phyloP scores from a whole-genome alignment of 148 eudicot species.

The Arbutus unedo region DNA sequence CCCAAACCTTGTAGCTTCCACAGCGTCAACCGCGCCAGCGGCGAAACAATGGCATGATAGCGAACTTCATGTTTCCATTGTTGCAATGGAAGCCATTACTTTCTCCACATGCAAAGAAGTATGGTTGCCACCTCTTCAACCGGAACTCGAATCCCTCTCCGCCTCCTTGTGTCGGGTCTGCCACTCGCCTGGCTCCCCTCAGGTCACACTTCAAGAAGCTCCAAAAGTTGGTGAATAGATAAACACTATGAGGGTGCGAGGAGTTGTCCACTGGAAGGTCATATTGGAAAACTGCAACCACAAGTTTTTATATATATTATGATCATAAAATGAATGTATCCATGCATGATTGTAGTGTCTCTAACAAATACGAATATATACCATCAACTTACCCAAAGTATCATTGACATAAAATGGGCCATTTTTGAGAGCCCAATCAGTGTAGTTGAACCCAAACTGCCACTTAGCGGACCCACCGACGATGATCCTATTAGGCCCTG shows the following conservation, averaged over 20 bases:
- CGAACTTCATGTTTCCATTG: slow-evolving; percentile 61
- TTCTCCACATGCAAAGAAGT: slow-evolving; percentile 74
- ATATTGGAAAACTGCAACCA: slow-evolving; percentile 62
- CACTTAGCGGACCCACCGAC: slow-evolving; percentile 45
- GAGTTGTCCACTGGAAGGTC: slow-evolving; percentile 43
- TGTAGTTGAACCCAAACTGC: slow-evolving; percentile 47
- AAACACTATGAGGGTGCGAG: slow-evolving; percentile 58
- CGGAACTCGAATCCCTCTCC: slow-evolving; percentile 60
- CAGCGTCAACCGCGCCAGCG: not conserved
- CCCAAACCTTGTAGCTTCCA: not conserved
- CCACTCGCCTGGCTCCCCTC: slow-evolving; percentile 41
- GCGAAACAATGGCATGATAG: slow-evolving; percentile 48
- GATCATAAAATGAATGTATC: not conserved
- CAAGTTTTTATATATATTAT: too few relatives aligned
- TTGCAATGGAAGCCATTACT: slow-evolving; percentile 63
- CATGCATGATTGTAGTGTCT: too few relatives aligned
- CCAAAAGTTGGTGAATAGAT: slow-evolving; percentile 49
- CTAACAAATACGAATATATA: not conserved
- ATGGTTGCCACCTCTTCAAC: slow-evolving; percentile 53
- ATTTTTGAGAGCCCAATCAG: slow-evolving; percentile 48
- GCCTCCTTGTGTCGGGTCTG: slow-evolving; percentile 38
- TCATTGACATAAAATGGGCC: slow-evolving; percentile 50
- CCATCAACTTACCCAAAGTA: slow-evolving; percentile 31
- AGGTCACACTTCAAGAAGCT: slow-evolving; percentile 65
- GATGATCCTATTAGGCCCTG: slow-evolving; percentile 26